Evolutionary conservation across 345 rosid genomes (phyloP).

Genomic region (Kernera saxatilis): DNA sequence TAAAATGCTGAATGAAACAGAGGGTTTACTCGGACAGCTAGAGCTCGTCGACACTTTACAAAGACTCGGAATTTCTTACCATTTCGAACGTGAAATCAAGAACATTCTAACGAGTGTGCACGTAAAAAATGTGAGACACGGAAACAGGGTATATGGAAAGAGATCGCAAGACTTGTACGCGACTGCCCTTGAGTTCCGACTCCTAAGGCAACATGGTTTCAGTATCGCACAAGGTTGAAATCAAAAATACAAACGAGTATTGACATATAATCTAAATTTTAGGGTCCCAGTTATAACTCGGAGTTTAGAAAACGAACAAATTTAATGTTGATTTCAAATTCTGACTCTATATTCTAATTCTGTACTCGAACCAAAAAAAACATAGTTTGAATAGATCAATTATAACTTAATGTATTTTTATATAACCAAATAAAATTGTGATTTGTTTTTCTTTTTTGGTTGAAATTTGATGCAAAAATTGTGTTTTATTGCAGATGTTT

Average conservation of each 20-base stretch:
- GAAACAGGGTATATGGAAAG: neutral
- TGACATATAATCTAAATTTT: neutral
- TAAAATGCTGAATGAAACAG: neutral
- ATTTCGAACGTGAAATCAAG: conserved; percentile 22
- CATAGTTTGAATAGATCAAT: neutral
- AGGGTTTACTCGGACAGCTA: conserved; percentile 21
- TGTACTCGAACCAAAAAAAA: neutral
- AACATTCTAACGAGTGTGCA: neutral
- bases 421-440: neutral
- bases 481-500: conserved; percentile 23
- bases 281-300: neutral
- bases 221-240: conserved; percentile 25
- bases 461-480: too few relatives aligned
- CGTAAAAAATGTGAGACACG: neutral
- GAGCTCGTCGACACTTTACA: conserved; percentile 32
- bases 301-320: neutral
- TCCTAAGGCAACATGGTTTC: conserved; percentile 32
- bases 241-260: neutral
- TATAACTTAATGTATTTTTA: neutral
- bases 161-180: conserved; percentile 19
- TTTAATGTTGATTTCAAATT: neutral
- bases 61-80: conserved; percentile 39
- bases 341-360: neutral
- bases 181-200: conserved; percentile 30
- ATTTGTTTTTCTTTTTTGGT: too few relatives aligned